phyloP scores from a whole-genome alignment of 1,284 basidiomycete genomes.

The Pseudozyma hubeiensis region DNA sequence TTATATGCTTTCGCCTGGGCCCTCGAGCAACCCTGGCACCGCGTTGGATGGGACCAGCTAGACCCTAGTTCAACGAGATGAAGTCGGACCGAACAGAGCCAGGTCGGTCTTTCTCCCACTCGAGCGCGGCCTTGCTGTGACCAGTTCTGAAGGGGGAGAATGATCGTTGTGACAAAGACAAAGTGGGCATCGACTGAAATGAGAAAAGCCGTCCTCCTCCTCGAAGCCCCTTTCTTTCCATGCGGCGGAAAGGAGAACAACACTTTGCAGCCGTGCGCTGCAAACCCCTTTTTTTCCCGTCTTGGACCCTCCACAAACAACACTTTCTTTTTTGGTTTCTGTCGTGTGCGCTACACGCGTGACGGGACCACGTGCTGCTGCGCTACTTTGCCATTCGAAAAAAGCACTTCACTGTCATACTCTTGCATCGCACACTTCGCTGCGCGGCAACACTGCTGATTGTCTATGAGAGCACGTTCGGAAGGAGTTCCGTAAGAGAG shows the following conservation, averaged over 20 bases:
- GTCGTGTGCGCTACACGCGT: constrained; percentile 4
- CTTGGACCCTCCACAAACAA: constrained; percentile 16
- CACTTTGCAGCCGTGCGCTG: constrained; percentile 1
- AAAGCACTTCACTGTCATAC: too few relatives aligned
- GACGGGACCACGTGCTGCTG: constrained; percentile 7
- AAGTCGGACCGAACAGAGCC: constrained; percentile 5
- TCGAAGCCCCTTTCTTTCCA: constrained; percentile 3
- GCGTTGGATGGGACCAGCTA: background rate
- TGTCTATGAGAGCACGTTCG: too few relatives aligned
- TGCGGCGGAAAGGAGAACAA: background rate
- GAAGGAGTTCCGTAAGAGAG: too few relatives aligned
- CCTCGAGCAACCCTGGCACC: background rate
- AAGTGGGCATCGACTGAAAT: background rate
- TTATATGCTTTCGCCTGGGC: background rate
- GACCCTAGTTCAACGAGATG: constrained; percentile 15
- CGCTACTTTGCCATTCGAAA: background rate
- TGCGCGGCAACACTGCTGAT: too few relatives aligned
- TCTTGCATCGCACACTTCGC: too few relatives aligned
- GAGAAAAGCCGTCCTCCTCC: background rate
- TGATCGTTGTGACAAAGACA: background rate
- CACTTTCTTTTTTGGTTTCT: background rate
- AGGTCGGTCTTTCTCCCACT: too few relatives aligned
- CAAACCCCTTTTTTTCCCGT: constrained; percentile 7
- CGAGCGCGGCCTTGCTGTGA: background rate
- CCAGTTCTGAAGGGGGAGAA: background rate